Conservation (phyloP, 1,284 basidiomycete species). For the Fomitopsis pinicola region DNA sequence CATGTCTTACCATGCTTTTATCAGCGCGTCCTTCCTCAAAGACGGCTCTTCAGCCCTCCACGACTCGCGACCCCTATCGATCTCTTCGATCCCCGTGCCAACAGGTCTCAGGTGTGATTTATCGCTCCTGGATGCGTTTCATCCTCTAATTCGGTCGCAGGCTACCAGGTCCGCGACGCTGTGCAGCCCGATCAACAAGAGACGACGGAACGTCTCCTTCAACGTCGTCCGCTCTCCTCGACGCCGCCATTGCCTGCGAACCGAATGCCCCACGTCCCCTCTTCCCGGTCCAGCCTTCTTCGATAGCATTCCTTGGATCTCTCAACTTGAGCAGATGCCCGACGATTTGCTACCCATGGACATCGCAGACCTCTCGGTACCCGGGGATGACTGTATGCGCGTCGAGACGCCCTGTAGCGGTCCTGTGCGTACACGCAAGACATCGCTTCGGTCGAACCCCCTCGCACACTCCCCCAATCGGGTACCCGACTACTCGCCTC, state of each 20-base stretch:
- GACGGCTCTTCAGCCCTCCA: slow-evolving; percentile 16
- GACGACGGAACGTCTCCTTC: slow-evolving; percentile 20
- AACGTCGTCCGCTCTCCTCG: slow-evolving; percentile 22
- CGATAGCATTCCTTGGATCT: slow-evolving; percentile 30
- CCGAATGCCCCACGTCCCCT: slow-evolving; percentile 23
- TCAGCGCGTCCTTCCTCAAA: slow-evolving; percentile 3
- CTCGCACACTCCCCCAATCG: slow-evolving; percentile 5
- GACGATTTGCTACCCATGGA: slow-evolving; percentile 22
- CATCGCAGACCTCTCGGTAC: slow-evolving; percentile 28
- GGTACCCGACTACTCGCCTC: background rate
- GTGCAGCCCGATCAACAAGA: slow-evolving; percentile 26
- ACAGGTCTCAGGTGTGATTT: slow-evolving; percentile 15
- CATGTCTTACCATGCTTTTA: background rate
- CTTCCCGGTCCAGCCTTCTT: slow-evolving; percentile 19
- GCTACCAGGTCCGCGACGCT: slow-evolving; percentile 23
- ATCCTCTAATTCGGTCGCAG: slow-evolving; percentile 16
- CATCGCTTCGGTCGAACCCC: slow-evolving; percentile 21
- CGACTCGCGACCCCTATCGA: slow-evolving; percentile 25
- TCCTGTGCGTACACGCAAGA: slow-evolving; percentile 26
- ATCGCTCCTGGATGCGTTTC: slow-evolving; percentile 2
- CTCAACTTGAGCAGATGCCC: slow-evolving; percentile 22
- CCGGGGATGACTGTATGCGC: slow-evolving; percentile 11
- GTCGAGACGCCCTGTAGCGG: slow-evolving; percentile 15
- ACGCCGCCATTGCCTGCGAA: slow-evolving; percentile 22
- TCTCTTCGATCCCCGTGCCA: slow-evolving; percentile 17